A percentile compares a stretch with the other conserved stretches of the same genome.
These are phyloP conservation scores for Sphaceloma murrayae DNA, from an alignment of 2,329 filamentous ascomycete species.

Conservation along the genomic window DNA sequence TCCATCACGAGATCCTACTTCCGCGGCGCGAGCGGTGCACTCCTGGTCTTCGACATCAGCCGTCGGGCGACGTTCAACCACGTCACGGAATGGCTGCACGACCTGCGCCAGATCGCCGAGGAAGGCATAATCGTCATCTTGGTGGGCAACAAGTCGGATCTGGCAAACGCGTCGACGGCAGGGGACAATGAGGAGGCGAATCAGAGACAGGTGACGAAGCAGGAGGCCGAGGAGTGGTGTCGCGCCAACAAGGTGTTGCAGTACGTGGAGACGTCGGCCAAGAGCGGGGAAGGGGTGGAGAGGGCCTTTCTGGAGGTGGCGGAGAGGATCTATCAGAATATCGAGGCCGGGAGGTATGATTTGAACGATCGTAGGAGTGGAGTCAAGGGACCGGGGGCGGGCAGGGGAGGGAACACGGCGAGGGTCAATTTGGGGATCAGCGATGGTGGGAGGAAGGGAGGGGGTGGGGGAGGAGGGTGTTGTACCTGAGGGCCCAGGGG, in stretches of 20 bases:
- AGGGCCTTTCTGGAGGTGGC: slow-evolving; percentile 86
- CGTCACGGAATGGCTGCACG: slow-evolving; percentile 86
- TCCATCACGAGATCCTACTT: slow-evolving; percentile 92
- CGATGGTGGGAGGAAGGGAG: slow-evolving; percentile 2
- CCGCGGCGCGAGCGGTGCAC: slow-evolving; percentile 64
- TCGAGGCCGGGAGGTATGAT: slow-evolving; percentile 90
- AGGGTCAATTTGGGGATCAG: slow-evolving; percentile 38
- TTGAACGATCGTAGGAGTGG: slow-evolving; percentile 85
- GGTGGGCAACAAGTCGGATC: slow-evolving; percentile 90
- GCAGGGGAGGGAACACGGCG: slow-evolving; percentile 33
- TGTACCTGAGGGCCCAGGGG: not conserved
- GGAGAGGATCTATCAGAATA: slow-evolving; percentile 92
- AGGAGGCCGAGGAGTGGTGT: slow-evolving; percentile 89
- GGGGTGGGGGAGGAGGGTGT: not conserved
- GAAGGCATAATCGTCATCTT: slow-evolving; percentile 89
- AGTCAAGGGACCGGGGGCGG: slow-evolving; percentile 61
- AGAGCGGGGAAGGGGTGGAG: slow-evolving; percentile 90
- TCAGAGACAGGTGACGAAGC: slow-evolving; percentile 66
- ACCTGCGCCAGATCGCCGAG: slow-evolving; percentile 89
- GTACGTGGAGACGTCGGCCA: slow-evolving; percentile 94
- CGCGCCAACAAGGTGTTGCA: slow-evolving; percentile 73
- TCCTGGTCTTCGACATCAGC: slow-evolving; percentile 93
- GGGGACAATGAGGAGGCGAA: slow-evolving; percentile 35
- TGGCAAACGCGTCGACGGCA: slow-evolving; percentile 46
- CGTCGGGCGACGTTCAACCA: slow-evolving; percentile 75